Percentiles rank a stretch among this genome's conserved stretches.
Conservation (phyloP, 2,329 filamentous ascomycete species). For the Calonectria henricotiae region DNA sequence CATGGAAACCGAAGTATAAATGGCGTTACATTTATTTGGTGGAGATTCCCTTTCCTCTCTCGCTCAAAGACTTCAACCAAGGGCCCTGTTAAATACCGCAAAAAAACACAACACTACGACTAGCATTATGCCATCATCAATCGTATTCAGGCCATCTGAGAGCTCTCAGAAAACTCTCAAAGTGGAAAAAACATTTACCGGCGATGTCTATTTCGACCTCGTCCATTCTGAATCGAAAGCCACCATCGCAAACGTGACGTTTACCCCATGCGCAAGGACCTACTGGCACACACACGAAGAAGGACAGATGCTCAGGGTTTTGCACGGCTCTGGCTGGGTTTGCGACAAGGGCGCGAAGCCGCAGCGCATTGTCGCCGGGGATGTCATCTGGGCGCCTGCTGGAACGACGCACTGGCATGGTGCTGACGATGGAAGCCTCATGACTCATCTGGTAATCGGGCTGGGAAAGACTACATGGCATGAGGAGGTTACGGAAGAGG, state of each 20-base stretch:
- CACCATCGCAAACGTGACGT: conserved; percentile 25
- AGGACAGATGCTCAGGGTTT: conserved; percentile 24
- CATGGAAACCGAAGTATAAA: conserved; percentile 11
- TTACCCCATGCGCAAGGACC: conserved; percentile 30
- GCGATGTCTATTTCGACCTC: conserved; percentile 26
- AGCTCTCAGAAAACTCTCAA: conserved; percentile 12
- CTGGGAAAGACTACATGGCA: conserved; percentile 31
- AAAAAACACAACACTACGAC: not conserved
- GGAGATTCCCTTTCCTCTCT: not conserved
- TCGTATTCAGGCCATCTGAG: conserved; percentile 10
- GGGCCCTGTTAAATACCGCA: conserved; percentile 4
- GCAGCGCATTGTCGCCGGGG: conserved; percentile 15
- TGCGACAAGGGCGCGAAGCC: conserved; percentile 29
- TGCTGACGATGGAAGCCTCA: conserved; percentile 22
- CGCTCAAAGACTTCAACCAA: not conserved
- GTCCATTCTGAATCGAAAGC: conserved; percentile 10
- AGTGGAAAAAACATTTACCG: conserved; percentile 28
- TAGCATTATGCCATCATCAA: conserved; percentile 4
- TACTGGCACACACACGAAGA: conserved; percentile 33
- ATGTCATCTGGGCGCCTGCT: conserved; percentile 16
- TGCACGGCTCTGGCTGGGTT: conserved; percentile 26
- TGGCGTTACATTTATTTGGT: conserved; percentile 15
- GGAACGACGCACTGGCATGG: conserved; percentile 33
- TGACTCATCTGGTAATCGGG: conserved; percentile 24
- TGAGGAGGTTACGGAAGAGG: conserved; percentile 26